Base-by-base conservation (phyloP, 108 stramenopile species). In the Schizochytrium sp. region DNA sequence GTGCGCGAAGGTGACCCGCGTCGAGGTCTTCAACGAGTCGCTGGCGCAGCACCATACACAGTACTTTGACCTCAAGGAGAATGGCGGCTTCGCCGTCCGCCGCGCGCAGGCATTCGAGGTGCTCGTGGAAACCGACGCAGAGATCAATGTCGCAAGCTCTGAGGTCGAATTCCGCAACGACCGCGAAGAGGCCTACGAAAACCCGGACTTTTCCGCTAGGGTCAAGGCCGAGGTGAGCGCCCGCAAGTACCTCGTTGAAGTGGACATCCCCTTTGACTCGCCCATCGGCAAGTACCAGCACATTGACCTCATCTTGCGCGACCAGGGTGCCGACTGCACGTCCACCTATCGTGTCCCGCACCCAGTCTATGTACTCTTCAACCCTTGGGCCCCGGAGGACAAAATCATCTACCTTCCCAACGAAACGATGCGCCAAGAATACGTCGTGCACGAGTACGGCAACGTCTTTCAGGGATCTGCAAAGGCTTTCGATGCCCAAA, bases 261-360 rank as follows among this genome's bases (percentile, higher is more conserved):
- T 83, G 76, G 23, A 23, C n/a, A 83, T 28, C 51, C 28, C 76
- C 51, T 19, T 6, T 16, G 51, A 83, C 23, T 14, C 76, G 5
- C 48, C 76, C 76, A 23, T 83, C 76, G 76, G 76, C 45, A 83
- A 83, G 76, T 83, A 83, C 51, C 43, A 83, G 76, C n/a, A 83
- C 76, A 83, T 83, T 53, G 28, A 21, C 18, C 6, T 83, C 48
- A 83, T 28, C 18, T 6, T 83, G 48, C n/a, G 28, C 23, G 23
- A 34, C 51, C 23, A 83, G 48, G 45, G 16, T 23, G 6, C 2
- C 51, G 48, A 12, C 76, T 53, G 48, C 76, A 45, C 44, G 45
- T 25, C 55, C 55, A 14, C 55, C n/a, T 83, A 21, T 45, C 10
- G 1, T 6, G n/a, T 83, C 12, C 10, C 14, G 4, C 14, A 69